Conservation (phyloP, 2,329 filamentous ascomycete genomes). For the Penicillium sp. region DNA sequence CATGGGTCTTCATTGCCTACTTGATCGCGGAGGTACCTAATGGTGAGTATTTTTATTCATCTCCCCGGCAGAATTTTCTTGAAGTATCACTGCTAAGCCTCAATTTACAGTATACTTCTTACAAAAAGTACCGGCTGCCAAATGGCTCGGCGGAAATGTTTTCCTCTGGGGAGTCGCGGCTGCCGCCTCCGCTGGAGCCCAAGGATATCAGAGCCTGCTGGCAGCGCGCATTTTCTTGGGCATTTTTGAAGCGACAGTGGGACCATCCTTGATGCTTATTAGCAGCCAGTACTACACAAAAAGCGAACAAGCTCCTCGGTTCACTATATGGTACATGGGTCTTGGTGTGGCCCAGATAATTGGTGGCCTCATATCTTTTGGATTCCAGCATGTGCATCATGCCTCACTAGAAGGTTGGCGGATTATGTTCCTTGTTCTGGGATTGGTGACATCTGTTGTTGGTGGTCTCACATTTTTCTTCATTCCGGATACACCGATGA, state of each 20-base stretch:
- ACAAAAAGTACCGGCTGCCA: constrained; percentile 27
- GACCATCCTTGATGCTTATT: constrained; percentile 61
- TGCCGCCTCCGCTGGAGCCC: constrained; percentile 51
- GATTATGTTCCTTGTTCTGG: constrained; percentile 54
- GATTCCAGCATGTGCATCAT: constrained; percentile 53
- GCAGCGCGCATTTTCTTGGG: constrained; percentile 60
- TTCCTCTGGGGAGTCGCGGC: constrained; percentile 50
- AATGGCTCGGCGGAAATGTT: constrained; percentile 60
- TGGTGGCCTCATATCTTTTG: constrained; percentile 48
- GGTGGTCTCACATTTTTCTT: constrained; percentile 45
- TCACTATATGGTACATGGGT: constrained; percentile 62
- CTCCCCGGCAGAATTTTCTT: neutral
- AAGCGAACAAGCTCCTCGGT: constrained; percentile 58
- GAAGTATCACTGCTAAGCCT: neutral
- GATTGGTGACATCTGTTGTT: constrained; percentile 48
- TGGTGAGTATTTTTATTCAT: constrained; percentile 36
- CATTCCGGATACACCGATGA: constrained; percentile 53
- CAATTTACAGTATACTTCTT: constrained; percentile 19
- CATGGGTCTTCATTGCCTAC: constrained; percentile 61
- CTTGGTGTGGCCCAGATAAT: constrained; percentile 56
- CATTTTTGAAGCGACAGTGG: constrained; percentile 61
- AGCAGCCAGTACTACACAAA: constrained; percentile 61
- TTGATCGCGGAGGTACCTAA: constrained; percentile 60
- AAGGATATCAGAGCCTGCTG: constrained; percentile 55
- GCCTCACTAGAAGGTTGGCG: constrained; percentile 46